A percentile compares a stretch with the other conserved stretches of the same genome.
Evolutionary conservation across 148 eudicot genomes (phyloP).

Genomic region (Agrostemma githago): DNA sequence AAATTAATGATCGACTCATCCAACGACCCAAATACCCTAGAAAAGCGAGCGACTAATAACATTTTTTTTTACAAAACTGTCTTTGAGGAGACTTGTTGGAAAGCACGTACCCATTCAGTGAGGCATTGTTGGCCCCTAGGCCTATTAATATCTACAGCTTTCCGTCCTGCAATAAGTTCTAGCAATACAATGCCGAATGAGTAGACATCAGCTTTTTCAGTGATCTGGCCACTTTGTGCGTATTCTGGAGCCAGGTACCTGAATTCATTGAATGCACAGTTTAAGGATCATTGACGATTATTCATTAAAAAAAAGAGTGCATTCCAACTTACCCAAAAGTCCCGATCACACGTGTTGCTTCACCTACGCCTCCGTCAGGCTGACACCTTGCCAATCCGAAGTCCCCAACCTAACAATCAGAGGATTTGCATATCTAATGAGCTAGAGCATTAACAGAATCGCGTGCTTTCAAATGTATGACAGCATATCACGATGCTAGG

Average conservation of each 20-base stretch:
- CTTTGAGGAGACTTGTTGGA: not conserved
- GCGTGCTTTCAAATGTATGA: not conserved
- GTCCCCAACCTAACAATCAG: constrained; percentile 66
- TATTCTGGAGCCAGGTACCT: constrained; percentile 95
- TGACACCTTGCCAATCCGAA: constrained; percentile 95
- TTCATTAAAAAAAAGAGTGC: not conserved
- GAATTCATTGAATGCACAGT: not conserved
- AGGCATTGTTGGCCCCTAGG: constrained; percentile 89
- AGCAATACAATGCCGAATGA: constrained; percentile 79
- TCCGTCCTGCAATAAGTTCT: constrained; percentile 81
- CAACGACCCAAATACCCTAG: not conserved
- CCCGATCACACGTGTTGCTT: constrained; percentile 77
- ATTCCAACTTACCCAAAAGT: constrained; percentile 64
- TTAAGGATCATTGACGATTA: constrained; percentile 3
- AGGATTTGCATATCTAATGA: not conserved
- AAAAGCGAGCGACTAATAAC: not conserved
- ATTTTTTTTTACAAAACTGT: too few relatives aligned
- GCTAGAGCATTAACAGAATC: not conserved
- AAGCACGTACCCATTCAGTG: constrained; percentile 63
- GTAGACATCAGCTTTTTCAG: constrained; percentile 89
- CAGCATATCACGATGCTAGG: not conserved
- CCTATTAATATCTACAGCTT: constrained; percentile 72
- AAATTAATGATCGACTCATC: not conserved
- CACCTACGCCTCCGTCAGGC: constrained; percentile 67
- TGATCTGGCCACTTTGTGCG: constrained; percentile 83